Base-by-base conservation (phyloP, 2,329 filamentous ascomycete genomes). In the Nemania abortiva region DNA sequence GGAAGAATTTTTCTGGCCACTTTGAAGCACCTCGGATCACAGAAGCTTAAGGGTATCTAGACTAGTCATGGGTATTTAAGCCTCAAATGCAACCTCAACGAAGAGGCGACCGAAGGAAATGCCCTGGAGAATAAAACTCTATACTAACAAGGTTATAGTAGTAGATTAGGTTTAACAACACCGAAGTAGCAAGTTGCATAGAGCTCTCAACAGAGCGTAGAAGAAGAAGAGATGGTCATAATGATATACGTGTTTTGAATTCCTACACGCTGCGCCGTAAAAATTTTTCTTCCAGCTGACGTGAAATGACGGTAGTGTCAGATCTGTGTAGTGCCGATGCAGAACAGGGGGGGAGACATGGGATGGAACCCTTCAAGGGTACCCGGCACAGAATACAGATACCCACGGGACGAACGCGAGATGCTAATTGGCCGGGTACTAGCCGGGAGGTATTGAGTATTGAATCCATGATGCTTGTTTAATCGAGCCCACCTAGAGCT, bases 301-400 rank as follows among this genome's bases (percentile, higher is more conserved):
- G 58, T 37, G 52, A 69, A 69, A 69, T 69, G 62, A 69, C 66
- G 66, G 66, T 65, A 42, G 37, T 10, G 37, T 42, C 50, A 65
- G 66, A 65, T 68, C 66, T 42, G 56, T 39, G 49, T 47, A n/a
- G 50, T 34, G 9, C 18, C 13, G 37, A 24, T 20, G 39, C 24
- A 42, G 20, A n/a, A 22, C 55, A 24, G 42, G 29, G 22, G 24
- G 42, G 50, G n/a, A 45, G 62, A 47, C 58, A 1, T 22, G 24
- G 13, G 31, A 45, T 45, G n/a, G 24, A 31, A 47, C 31, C 24
- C 13, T 42, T 9, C 13, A 7, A 42, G 31, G 15, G 31, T n/a
- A 63, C 53, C 61, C 31, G 18, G 50, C 9, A 27, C 50, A n/a
- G n/a, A n/a, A n/a, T n/a, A n/a, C n/a, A n/a, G n/a, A n/a, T n/a